These are phyloP conservation scores for Lyophyllum shimeji DNA, from an alignment of 768 basidiomycete genomes.

Conservation along the genomic window DNA sequence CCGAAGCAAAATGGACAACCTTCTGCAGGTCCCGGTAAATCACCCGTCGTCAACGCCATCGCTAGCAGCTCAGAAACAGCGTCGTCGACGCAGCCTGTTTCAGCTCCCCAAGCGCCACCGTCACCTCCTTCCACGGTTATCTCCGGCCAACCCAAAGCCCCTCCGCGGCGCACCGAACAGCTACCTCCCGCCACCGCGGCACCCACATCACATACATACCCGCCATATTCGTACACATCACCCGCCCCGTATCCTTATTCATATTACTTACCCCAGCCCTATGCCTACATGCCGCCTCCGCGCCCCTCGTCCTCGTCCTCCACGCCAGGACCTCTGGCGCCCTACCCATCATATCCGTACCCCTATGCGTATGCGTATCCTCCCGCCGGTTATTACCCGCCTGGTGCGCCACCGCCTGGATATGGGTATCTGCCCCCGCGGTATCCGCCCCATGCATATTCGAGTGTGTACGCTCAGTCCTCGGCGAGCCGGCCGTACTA, in stretches of 20 bases:
- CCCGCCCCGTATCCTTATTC: constrained; percentile 26
- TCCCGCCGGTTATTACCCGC: neutral
- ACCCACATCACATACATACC: neutral
- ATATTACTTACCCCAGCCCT: constrained; percentile 31
- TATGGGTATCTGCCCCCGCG: constrained; percentile 3
- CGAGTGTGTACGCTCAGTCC: neutral
- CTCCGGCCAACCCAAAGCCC: constrained; percentile 2
- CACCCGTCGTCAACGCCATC: neutral
- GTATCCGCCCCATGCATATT: neutral
- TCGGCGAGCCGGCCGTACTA: neutral
- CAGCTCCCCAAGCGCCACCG: neutral
- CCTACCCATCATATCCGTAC: constrained; percentile 16
- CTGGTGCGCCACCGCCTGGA: neutral
- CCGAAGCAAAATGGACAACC: neutral
- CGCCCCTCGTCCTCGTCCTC: neutral
- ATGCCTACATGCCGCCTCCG: constrained; percentile 23
- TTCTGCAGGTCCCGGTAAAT: neutral
- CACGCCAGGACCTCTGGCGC: neutral
- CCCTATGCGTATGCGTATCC: constrained; percentile 16
- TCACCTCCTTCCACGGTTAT: neutral
- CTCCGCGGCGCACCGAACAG: neutral
- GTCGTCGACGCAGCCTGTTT: neutral
- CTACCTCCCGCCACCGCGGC: neutral
- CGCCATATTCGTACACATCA: constrained; percentile 11
- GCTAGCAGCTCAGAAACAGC: neutral